Evolutionary conservation across 1,284 basidiomycete genomes (phyloP), one percentile per base, ranked within the genome.

Genomic region (Fomitopsis pinicola): DNA sequence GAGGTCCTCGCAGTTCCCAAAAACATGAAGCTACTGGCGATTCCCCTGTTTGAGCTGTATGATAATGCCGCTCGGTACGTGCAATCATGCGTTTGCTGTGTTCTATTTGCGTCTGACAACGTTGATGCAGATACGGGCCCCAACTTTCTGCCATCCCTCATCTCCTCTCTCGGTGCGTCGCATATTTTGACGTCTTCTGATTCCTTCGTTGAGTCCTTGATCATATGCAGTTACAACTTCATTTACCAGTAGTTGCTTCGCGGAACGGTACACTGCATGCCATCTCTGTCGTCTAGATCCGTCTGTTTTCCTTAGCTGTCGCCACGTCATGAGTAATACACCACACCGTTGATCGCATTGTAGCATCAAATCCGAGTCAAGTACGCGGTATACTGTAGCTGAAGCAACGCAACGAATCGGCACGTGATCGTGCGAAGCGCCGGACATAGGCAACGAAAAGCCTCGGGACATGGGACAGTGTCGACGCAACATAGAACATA

Each of bases 1-100:
- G 96, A 97, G 75, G 91, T 96, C 10, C 86, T 99, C 14, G 94
- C 95, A 1, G 95, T 98, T 1, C 97, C 97, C 0, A 94, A 94
- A 77, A 99, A 99, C 77, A 98, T 98, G 96, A 98, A 98, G 75
- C 84, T 98, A 2, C 87, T 98, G 38, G 94, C 94, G 1, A 95
- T 97, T 55, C 97, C 97, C 0, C 80, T 99, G 36, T 98, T 97
- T 71, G 97, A 99, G 77, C 82, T 98, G 15, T 99, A 98, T 72
- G 97, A 98, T 75, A 98, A 98, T 68, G 93, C 95, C 9, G 94
- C 95, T 8, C 82, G 95, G 80, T 95, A 67, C 48, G 75, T 72
- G 9, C 57, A 45, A 33, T 33, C 30, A 33, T 33, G 30, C 8
- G 26, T 8, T 28, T 30, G 5, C 5, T 5, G 28, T 33, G 0